A percentile compares a stretch with the other conserved stretches of the same genome.
Evolutionary conservation across 2,329 filamentous ascomycete genomes (phyloP).

Genomic region (Curvularia sp.): DNA sequence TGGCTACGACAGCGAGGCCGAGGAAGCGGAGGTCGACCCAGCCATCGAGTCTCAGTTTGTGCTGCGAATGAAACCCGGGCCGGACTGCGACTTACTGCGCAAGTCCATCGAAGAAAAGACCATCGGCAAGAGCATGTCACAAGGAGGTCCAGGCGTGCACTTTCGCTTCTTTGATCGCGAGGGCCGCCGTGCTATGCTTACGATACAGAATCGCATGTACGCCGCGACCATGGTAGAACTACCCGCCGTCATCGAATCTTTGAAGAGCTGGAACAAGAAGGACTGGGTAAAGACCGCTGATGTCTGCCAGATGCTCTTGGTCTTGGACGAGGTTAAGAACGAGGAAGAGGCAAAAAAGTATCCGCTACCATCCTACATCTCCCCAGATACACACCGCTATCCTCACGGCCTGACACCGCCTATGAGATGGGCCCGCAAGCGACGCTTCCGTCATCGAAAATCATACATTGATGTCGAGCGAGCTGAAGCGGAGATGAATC

Average conservation of each 20-base stretch:
- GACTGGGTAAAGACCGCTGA: slow-evolving; percentile 88
- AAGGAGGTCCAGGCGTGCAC: slow-evolving; percentile 77
- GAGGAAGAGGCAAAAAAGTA: slow-evolving; percentile 57
- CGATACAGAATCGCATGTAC: slow-evolving; percentile 72
- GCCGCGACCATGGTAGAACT: slow-evolving; percentile 82
- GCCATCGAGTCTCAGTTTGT: slow-evolving; percentile 89
- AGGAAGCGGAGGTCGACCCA: slow-evolving; percentile 86
- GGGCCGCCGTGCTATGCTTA: slow-evolving; percentile 74
- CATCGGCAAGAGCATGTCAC: slow-evolving; percentile 69
- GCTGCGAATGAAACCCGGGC: slow-evolving; percentile 83
- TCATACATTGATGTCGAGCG: slow-evolving; percentile 84
- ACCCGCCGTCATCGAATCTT: slow-evolving; percentile 84
- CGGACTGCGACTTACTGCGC: slow-evolving; percentile 83
- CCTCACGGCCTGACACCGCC: slow-evolving; percentile 88
- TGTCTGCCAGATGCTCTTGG: slow-evolving; percentile 86
- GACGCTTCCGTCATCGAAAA: slow-evolving; percentile 82
- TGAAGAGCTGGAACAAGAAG: slow-evolving; percentile 93
- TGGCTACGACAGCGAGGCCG: slow-evolving; percentile 95
- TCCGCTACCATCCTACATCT: slow-evolving; percentile 74
- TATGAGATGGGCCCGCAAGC: slow-evolving; percentile 82
- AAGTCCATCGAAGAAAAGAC: slow-evolving; percentile 77
- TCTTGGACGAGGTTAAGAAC: slow-evolving; percentile 71
- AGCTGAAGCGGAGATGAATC: slow-evolving; percentile 79
- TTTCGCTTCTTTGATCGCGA: slow-evolving; percentile 81
- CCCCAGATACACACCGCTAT: slow-evolving; percentile 72